Percentiles rank a stretch among this genome's conserved stretches.
These are phyloP conservation scores for Flaveria brownii DNA, from an alignment of 129 eudicot genomes.

Conservation along the genomic window DNA sequence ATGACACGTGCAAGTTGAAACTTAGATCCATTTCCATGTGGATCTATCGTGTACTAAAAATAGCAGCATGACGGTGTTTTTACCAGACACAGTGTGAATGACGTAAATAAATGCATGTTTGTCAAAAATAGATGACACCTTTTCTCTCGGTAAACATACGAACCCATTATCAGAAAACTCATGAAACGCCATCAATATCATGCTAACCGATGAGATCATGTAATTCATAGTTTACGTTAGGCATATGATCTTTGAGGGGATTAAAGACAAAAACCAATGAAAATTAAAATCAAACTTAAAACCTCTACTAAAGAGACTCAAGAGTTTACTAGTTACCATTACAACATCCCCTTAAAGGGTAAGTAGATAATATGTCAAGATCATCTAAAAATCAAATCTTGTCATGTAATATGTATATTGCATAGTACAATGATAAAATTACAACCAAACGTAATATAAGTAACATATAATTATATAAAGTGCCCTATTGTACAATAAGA, in stretches of 20 bases:
- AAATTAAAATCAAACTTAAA: too few relatives aligned
- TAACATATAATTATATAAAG: conserved; percentile 4
- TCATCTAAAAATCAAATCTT: neutral
- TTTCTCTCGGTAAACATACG: too few relatives aligned
- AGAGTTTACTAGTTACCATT: too few relatives aligned
- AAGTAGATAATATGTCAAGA: too few relatives aligned
- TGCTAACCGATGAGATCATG: too few relatives aligned
- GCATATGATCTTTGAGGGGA: too few relatives aligned
- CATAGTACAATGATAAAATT: conserved; percentile 20
- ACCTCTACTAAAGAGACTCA: too few relatives aligned
- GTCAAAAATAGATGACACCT: neutral
- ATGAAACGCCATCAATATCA: too few relatives aligned
- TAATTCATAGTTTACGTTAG: too few relatives aligned
- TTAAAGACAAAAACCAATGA: too few relatives aligned
- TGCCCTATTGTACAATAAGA: conserved; percentile 22
- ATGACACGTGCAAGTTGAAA: conserved; percentile 16
- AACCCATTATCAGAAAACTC: too few relatives aligned
- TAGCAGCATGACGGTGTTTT: conserved; percentile 13
- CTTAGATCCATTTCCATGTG: neutral
- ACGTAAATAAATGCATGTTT: neutral
- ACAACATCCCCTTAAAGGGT: too few relatives aligned
- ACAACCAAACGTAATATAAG: conserved; percentile 12
- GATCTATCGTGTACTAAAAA: conserved; percentile 14
- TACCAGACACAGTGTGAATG: conserved; percentile 1
- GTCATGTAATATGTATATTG: neutral